These are phyloP conservation scores for Nothopassalora personata DNA, from an alignment of 2,329 filamentous ascomycete genomes.

Conservation along the genomic window DNA sequence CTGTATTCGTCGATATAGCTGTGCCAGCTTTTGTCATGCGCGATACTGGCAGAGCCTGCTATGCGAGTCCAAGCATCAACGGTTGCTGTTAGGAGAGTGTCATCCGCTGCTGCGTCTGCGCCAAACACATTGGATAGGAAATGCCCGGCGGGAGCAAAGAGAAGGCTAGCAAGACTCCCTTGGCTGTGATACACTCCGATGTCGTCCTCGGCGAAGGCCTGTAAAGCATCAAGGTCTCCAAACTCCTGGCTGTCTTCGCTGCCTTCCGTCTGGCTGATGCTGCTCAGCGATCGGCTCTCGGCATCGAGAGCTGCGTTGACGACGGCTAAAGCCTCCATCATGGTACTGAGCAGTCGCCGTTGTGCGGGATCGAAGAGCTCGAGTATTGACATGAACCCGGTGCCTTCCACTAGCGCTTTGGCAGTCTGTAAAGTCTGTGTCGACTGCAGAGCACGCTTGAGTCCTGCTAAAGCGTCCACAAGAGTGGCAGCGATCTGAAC, in stretches of 20 bases:
- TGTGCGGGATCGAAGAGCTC: slow-evolving; percentile 47
- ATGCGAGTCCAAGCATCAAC: slow-evolving; percentile 53
- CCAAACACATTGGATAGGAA: slow-evolving; percentile 59
- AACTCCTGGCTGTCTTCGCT: slow-evolving; percentile 62
- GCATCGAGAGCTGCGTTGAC: slow-evolving; percentile 38
- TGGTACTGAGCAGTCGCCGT: slow-evolving; percentile 38
- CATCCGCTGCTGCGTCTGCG: slow-evolving; percentile 51
- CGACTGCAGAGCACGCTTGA: slow-evolving; percentile 45
- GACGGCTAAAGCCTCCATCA: slow-evolving; percentile 48
- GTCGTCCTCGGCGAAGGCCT: slow-evolving; percentile 33
- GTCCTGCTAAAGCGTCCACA: slow-evolving; percentile 47
- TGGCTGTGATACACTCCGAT: not conserved
- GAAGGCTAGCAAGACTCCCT: slow-evolving; percentile 34
- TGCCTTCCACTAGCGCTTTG: slow-evolving; percentile 38
- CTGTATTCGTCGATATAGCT: slow-evolving; percentile 53
- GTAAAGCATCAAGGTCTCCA: slow-evolving; percentile 53
- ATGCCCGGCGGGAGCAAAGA: slow-evolving; percentile 48
- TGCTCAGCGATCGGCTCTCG: slow-evolving; percentile 13
- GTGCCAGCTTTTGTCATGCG: slow-evolving; percentile 46
- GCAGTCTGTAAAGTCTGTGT: slow-evolving; percentile 22
- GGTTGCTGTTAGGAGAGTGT: slow-evolving; percentile 47
- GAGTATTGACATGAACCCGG: slow-evolving; percentile 40
- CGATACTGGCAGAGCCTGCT: slow-evolving; percentile 41
- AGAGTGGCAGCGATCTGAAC: slow-evolving; percentile 52
- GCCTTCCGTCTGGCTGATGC: slow-evolving; percentile 28